These are phyloP conservation scores for Malus orientalis DNA, from an alignment of 306 rosid species.

Conservation along the genomic window DNA sequence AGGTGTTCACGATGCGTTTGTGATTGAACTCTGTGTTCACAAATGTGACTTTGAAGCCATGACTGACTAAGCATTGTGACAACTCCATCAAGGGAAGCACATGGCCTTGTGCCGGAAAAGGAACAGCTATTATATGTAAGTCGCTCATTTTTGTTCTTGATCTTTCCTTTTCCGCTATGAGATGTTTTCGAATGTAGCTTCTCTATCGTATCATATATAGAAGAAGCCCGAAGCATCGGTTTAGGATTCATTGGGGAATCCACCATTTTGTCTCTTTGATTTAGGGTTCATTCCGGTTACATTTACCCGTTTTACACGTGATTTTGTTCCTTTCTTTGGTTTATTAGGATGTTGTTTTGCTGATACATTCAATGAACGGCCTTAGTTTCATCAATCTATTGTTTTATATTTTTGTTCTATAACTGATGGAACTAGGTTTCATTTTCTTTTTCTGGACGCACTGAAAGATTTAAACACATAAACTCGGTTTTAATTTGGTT, in stretches of 20 bases:
- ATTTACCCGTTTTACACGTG: background rate
- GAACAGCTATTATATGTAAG: constrained; percentile 38
- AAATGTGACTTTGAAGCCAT: constrained; percentile 53
- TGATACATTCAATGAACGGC: background rate
- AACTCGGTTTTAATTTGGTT: background rate
- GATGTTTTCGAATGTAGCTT: background rate
- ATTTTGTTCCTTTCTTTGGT: too few species aligned
- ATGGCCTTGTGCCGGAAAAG: constrained; percentile 77
- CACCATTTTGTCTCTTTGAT: background rate
- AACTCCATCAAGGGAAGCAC: constrained; percentile 59
- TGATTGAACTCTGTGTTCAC: constrained; percentile 35
- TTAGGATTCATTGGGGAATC: background rate
- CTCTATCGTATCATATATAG: background rate
- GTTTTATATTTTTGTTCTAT: background rate
- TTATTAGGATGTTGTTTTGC: too few species aligned
- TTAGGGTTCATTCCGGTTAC: background rate
- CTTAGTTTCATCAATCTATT: background rate
- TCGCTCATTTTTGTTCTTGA: constrained; percentile 12
- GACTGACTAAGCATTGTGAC: constrained; percentile 33
- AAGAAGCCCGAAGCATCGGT: background rate
- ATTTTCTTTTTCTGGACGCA: background rate
- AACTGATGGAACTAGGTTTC: background rate
- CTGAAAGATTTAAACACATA: background rate
- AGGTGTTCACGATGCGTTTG: constrained; percentile 24
- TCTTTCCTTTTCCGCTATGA: background rate